These are phyloP conservation scores for Lentinula aciculospora DNA, from an alignment of 768 basidiomycete species.

Conservation along the genomic window DNA sequence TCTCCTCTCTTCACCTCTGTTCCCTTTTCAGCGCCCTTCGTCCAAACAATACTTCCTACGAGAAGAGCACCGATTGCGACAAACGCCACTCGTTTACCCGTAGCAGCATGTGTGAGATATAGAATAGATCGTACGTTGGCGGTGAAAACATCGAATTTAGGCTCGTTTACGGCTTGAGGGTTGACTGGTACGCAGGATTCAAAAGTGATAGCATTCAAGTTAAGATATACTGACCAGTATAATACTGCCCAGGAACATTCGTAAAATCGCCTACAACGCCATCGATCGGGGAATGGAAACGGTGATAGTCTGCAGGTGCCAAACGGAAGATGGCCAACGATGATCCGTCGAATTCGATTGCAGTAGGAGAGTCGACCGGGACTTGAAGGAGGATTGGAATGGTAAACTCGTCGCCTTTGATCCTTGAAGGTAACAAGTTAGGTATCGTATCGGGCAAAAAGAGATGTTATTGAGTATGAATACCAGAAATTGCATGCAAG, in stretches of 20 bases:
- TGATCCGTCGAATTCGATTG: constrained; percentile 33
- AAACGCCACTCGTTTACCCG: constrained; percentile 51
- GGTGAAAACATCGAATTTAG: constrained; percentile 58
- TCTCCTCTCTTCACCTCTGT: constrained; percentile 54
- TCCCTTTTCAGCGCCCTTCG: constrained; percentile 37
- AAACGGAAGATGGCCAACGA: constrained; percentile 68
- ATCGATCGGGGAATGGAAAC: constrained; percentile 70
- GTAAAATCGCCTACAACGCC: constrained; percentile 39
- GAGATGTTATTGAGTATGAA: constrained; percentile 5
- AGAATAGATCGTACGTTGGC: constrained; percentile 56
- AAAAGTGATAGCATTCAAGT: neutral
- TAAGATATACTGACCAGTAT: constrained; percentile 39
- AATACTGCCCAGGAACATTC: constrained; percentile 53
- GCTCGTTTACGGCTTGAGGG: constrained; percentile 72
- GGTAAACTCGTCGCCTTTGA: constrained; percentile 71
- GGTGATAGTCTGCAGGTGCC: constrained; percentile 78
- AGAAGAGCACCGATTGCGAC: constrained; percentile 80
- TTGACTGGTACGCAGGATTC: constrained; percentile 40
- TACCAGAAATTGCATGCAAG: constrained; percentile 68
- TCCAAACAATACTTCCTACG: constrained; percentile 72
- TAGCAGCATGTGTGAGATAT: constrained; percentile 40
- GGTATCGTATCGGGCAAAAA: neutral
- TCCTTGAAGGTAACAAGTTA: constrained; percentile 25
- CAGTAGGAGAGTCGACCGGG: constrained; percentile 33
- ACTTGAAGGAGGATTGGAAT: constrained; percentile 53